Percentiles rank a stretch among this genome's conserved stretches.
Conservation (phyloP, 495 filamentous ascomycete species). For the Podospora pseudoanserina region DNA sequence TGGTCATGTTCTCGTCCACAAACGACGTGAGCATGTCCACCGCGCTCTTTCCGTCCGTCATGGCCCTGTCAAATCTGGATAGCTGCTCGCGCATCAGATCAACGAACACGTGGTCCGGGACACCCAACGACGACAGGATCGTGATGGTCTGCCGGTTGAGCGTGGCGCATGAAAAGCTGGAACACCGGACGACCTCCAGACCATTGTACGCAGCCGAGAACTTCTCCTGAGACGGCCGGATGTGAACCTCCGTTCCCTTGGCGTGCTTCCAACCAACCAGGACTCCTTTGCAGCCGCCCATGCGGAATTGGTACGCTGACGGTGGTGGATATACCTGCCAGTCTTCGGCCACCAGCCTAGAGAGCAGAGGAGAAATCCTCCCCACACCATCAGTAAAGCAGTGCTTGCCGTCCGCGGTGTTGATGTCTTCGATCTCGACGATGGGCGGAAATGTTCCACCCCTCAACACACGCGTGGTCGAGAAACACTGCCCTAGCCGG, state of each 20-base stretch:
- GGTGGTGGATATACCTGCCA: slow-evolving; percentile 58
- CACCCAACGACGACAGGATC: slow-evolving; percentile 73
- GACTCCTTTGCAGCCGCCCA: slow-evolving; percentile 90
- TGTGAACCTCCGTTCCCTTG: slow-evolving; percentile 59
- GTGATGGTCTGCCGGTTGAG: slow-evolving; percentile 88
- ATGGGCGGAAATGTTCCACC: slow-evolving; percentile 41
- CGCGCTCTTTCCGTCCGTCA: slow-evolving; percentile 61
- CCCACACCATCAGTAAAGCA: slow-evolving; percentile 92
- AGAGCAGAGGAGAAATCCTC: slow-evolving; percentile 78
- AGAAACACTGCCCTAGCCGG: slow-evolving; percentile 90
- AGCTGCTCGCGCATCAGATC: slow-evolving; percentile 64
- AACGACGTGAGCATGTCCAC: slow-evolving; percentile 62
- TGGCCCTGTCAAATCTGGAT: slow-evolving; percentile 59
- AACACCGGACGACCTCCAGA: slow-evolving; percentile 80
- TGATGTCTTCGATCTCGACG: slow-evolving; percentile 62
- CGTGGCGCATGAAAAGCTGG: slow-evolving; percentile 66
- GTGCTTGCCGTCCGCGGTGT: slow-evolving; percentile 62
- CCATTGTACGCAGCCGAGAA: slow-evolving; percentile 67
- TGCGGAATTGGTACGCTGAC: slow-evolving; percentile 85
- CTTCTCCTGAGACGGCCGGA: slow-evolving; percentile 82
- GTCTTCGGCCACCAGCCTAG: slow-evolving; percentile 62
- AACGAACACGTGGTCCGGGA: slow-evolving; percentile 64
- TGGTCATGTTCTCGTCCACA: slow-evolving; percentile 84
- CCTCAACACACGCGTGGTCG: slow-evolving; percentile 73
- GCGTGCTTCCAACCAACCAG: slow-evolving; percentile 66